A percentile compares a stretch with the other conserved stretches of the same genome.
Evolutionary conservation across 1,139 yeast genomes (phyloP).

Genomic region (Insectozyma bohioensis): DNA sequence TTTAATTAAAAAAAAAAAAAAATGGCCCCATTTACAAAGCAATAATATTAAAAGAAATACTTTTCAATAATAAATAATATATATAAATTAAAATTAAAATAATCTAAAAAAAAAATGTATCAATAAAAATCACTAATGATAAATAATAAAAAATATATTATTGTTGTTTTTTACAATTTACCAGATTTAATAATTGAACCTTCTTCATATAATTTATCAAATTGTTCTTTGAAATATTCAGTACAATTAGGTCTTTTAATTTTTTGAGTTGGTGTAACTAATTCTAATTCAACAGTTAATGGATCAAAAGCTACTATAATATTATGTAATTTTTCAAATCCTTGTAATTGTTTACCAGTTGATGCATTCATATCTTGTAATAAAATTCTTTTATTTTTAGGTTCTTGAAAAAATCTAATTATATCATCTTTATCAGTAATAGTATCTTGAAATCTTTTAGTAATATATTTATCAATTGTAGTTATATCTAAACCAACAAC

Average conservation of each 20-base stretch:
- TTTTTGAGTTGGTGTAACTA: slow-evolving; percentile 75
- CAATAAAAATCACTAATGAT: too few species aligned
- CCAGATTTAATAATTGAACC: slow-evolving; percentile 34
- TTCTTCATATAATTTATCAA: slow-evolving; percentile 59
- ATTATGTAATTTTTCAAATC: slow-evolving; percentile 69
- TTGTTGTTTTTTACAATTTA: slow-evolving; percentile 5
- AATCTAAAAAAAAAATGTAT: too few species aligned
- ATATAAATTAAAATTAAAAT: too few species aligned
- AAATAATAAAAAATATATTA: too few species aligned
- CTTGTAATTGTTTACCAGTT: slow-evolving; percentile 28
- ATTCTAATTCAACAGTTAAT: slow-evolving; percentile 59
- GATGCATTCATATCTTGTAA: slow-evolving; percentile 28
- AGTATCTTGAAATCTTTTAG: slow-evolving; percentile 17
- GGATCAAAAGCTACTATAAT: slow-evolving; percentile 63
- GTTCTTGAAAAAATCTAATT: slow-evolving; percentile 26
- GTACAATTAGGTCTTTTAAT: slow-evolving; percentile 63
- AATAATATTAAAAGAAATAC: too few species aligned
- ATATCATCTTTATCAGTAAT: slow-evolving; percentile 25
- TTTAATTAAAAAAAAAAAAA: too few species aligned
- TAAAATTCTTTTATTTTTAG: slow-evolving; percentile 28
- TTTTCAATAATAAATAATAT: too few species aligned
- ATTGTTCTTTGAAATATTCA: slow-evolving; percentile 46
- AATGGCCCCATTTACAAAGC: too few species aligned
- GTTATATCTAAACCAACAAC: slow-evolving; percentile 53
- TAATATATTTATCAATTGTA: slow-evolving; percentile 17